Evolutionary conservation across 345 rosid species (phyloP).

Genomic region (Ailanthus altissimus): DNA sequence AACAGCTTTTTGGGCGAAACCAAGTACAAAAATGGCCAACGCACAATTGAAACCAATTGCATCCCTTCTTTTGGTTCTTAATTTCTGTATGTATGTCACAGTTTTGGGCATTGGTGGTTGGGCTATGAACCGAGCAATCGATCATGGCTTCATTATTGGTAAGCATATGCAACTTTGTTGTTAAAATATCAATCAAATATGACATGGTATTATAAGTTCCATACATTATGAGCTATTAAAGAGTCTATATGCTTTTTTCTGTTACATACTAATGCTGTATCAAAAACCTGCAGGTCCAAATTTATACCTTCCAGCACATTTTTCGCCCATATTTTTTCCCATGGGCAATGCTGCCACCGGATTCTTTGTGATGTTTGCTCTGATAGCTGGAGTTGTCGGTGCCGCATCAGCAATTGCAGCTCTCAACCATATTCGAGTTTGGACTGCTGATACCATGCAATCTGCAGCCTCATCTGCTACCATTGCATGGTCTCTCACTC

Average conservation of each 20-base stretch:
- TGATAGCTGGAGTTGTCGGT: constrained; percentile 89
- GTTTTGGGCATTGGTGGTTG: constrained; percentile 80
- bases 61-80: constrained; percentile 57
- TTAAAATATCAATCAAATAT: background rate
- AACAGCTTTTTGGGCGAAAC: constrained; percentile 25
- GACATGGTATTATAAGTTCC: background rate
- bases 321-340: constrained; percentile 86
- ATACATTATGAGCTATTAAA: too few species aligned
- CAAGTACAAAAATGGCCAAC: constrained; percentile 44
- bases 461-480: constrained; percentile 71
- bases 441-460: constrained; percentile 63
- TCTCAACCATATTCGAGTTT: constrained; percentile 58
- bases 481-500: constrained; percentile 87
- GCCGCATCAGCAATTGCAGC: constrained; percentile 76
- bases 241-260: background rate
- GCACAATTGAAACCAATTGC: constrained; percentile 57
- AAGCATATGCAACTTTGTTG: constrained; percentile 5
- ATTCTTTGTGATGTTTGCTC: constrained; percentile 73
- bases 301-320: constrained; percentile 76
- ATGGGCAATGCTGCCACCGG: constrained; percentile 99
- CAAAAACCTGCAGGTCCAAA: constrained; percentile 54
- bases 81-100: constrained; percentile 73
- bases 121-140: constrained; percentile 79
- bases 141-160: constrained; percentile 86
- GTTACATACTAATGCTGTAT: constrained; percentile 4